phyloP scores from a whole-genome alignment of 2,329 filamentous ascomycete genomes.

The Trichoderma oligosporum region DNA sequence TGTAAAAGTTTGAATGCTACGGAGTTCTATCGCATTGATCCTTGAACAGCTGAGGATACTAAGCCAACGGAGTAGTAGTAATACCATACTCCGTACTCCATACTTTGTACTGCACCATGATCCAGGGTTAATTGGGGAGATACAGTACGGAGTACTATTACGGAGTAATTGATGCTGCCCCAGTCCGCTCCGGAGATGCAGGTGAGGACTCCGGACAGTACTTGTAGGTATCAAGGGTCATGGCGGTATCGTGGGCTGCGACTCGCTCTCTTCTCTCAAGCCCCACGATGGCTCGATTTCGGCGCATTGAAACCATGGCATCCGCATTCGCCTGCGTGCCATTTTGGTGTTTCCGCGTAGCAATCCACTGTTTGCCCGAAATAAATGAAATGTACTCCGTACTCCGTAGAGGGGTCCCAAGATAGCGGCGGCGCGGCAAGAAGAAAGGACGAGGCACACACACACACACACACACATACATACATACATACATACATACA shows the following conservation, averaged over 20 bases:
- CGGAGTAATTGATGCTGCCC: slow-evolving; percentile 2
- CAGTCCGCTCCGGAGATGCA: neutral
- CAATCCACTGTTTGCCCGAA: slow-evolving; percentile 4
- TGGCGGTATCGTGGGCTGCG: neutral
- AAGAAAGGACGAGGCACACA: neutral
- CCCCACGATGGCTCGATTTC: slow-evolving; percentile 14
- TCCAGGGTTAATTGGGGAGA: neutral
- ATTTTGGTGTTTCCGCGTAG: neutral
- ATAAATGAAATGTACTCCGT: no score
- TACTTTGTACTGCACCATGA: neutral
- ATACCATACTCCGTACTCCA: neutral
- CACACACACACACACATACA: neutral
- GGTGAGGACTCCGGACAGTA: no score
- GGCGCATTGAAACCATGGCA: slow-evolving; percentile 5
- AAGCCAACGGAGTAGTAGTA: neutral
- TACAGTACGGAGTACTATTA: neutral
- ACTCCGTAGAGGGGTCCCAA: neutral
- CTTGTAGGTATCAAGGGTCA: no score
- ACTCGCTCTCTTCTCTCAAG: neutral
- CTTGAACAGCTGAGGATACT: neutral
- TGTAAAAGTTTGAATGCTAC: neutral
- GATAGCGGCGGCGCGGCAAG: slow-evolving; percentile 6
- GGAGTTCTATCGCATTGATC: neutral
- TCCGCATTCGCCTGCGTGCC: neutral
- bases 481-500: neutral